Percentiles rank a stretch among this genome's conserved stretches.
Conservation (phyloP, 352 stramenopile genomes). For the Phytophthora idaei region DNA sequence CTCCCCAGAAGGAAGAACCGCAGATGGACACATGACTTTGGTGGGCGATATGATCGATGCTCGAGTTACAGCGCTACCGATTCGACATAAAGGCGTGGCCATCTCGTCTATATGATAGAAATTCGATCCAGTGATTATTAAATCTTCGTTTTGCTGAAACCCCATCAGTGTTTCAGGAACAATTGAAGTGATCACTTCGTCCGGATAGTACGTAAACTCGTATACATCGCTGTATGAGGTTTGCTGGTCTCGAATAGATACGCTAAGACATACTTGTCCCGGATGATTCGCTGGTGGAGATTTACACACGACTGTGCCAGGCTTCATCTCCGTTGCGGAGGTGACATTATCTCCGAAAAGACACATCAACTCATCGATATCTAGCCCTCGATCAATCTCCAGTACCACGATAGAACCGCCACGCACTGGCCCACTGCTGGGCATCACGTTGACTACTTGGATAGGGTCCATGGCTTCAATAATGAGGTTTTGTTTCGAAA, state of each 20-base stretch:
- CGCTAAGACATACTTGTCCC: constrained; percentile 21
- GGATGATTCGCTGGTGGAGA: constrained; percentile 22
- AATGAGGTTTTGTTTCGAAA: background rate
- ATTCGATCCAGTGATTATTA: constrained; percentile 34
- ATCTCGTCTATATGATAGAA: constrained; percentile 26
- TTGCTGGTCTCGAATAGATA: constrained; percentile 23
- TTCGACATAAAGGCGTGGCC: constrained; percentile 31
- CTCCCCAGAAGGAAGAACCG: constrained; percentile 14
- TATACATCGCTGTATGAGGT: background rate
- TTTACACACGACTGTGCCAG: constrained; percentile 24
- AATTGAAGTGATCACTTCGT: constrained; percentile 40
- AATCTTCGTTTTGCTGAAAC: constrained; percentile 5
- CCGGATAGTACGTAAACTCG: constrained; percentile 29
- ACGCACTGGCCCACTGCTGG: constrained; percentile 28
- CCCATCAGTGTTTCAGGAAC: constrained; percentile 11
- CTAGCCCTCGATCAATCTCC: constrained; percentile 8
- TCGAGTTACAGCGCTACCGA: constrained; percentile 20
- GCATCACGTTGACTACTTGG: constrained; percentile 1
- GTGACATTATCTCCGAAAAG: constrained; percentile 29
- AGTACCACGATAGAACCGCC: constrained; percentile 38
- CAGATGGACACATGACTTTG: constrained; percentile 19
- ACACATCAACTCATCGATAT: constrained; percentile 29
- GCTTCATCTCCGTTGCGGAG: constrained; percentile 11
- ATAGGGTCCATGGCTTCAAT: constrained; percentile 13
- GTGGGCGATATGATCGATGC: constrained; percentile 38